Percentiles rank a stretch among this genome's conserved stretches.
Evolutionary conservation across 2,329 filamentous ascomycete genomes (phyloP).

Genomic region (Exophiala aquamarina): DNA sequence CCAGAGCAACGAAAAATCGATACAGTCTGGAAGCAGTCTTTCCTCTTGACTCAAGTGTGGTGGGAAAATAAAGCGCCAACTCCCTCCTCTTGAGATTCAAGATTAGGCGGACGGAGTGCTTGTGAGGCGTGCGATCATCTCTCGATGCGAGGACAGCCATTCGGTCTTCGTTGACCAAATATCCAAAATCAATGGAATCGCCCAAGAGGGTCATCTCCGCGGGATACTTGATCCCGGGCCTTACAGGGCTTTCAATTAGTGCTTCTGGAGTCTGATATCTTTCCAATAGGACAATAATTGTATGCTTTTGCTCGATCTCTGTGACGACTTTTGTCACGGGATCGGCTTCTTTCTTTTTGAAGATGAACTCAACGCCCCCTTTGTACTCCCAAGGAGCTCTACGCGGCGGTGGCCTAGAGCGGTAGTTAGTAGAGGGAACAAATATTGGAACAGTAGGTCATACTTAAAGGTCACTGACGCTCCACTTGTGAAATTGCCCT

Average conservation of each 20-base stretch:
- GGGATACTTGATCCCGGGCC: constrained; percentile 19
- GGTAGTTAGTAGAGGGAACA: constrained; percentile 40
- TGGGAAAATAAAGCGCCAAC: constrained; percentile 43
- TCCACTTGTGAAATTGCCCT: constrained; percentile 39
- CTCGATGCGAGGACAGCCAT: constrained; percentile 24
- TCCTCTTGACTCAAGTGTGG: constrained; percentile 24
- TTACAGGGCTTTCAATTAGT: constrained; percentile 17
- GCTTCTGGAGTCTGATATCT: background rate
- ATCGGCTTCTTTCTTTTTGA: constrained; percentile 1
- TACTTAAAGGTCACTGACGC: constrained; percentile 57
- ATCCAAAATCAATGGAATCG: constrained; percentile 24
- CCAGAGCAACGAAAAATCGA: constrained; percentile 27
- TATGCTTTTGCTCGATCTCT: background rate
- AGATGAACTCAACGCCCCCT: constrained; percentile 13
- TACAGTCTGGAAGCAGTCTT: constrained; percentile 20
- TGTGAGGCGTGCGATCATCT: constrained; percentile 21
- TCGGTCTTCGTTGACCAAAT: constrained; percentile 12
- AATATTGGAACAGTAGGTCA: constrained; percentile 40
- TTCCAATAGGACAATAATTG: constrained; percentile 11
- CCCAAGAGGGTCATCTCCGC: constrained; percentile 20
- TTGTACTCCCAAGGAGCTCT: constrained; percentile 27
- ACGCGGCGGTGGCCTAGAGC: constrained; percentile 38
- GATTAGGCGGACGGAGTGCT: constrained; percentile 35
- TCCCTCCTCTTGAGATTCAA: constrained; percentile 42
- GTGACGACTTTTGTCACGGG: background rate